These are phyloP conservation scores for Blastobotrys americana DNA, from an alignment of 805 yeast genomes.

Conservation along the genomic window DNA sequence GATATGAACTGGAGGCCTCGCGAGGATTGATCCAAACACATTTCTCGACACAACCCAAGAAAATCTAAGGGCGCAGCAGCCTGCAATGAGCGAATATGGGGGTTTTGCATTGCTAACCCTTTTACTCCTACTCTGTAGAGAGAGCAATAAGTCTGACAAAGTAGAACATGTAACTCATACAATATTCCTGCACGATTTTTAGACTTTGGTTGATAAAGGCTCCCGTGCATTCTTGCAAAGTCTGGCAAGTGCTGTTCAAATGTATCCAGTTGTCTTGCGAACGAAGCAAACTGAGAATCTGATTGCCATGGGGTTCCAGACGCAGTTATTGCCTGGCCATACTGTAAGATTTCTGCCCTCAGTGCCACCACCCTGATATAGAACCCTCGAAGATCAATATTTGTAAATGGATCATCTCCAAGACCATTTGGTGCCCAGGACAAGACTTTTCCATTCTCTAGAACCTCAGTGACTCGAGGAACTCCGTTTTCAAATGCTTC, in stretches of 20 bases:
- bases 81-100: constrained; percentile 9
- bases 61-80: constrained; percentile 10
- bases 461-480: constrained; percentile 14
- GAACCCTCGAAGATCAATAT: constrained; percentile 14
- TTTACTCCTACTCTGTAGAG: constrained; percentile 11
- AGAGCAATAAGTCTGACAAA: constrained; percentile 9
- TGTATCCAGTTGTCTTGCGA: constrained; percentile 5
- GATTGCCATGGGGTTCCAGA: constrained; percentile 12
- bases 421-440: constrained; percentile 7
- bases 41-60: constrained; percentile 3
- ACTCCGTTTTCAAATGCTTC: constrained; percentile 11
- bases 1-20: constrained; percentile 1
- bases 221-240: background rate
- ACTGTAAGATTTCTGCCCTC: constrained; percentile 9
- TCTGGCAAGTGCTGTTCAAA: constrained; percentile 9
- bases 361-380: constrained; percentile 14
- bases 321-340: constrained; percentile 8
- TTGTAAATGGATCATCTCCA: background rate
- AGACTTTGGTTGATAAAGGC: constrained; percentile 2
- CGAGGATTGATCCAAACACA: constrained; percentile 5
- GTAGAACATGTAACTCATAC: constrained; percentile 9
- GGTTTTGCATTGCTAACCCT: constrained; percentile 9
- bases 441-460: constrained; percentile 8
- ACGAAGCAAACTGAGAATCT: constrained; percentile 8
- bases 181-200: constrained; percentile 6